Percentiles rank a stretch among this genome's conserved stretches.
These are phyloP conservation scores for Monilinia fructicola DNA, from an alignment of 2,329 filamentous ascomycete genomes.

Conservation along the genomic window DNA sequence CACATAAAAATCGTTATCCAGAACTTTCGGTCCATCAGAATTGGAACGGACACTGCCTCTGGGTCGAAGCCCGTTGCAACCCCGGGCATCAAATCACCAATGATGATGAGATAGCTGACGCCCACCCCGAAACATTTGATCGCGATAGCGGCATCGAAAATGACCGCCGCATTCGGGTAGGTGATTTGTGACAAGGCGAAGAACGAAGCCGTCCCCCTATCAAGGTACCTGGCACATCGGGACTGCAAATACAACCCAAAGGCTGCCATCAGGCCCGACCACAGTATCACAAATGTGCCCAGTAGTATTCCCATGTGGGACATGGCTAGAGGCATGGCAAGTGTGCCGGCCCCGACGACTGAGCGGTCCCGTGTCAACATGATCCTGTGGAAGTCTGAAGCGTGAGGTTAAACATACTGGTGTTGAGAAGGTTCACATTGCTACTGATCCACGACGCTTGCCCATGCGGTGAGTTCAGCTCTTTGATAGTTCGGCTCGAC, in stretches of 20 bases:
- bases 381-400: slow-evolving; percentile 26
- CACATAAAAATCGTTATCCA: slow-evolving; percentile 98
- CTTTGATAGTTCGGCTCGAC: slow-evolving; percentile 56
- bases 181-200: slow-evolving; percentile 97
- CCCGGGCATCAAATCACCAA: slow-evolving; percentile 96
- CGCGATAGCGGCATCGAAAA: slow-evolving; percentile 94
- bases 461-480: slow-evolving; percentile 60
- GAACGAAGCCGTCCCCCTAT: slow-evolving; percentile 85
- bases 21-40: slow-evolving; percentile 86
- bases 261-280: slow-evolving; percentile 84
- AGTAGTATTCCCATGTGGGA: slow-evolving; percentile 93
- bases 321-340: slow-evolving; percentile 85
- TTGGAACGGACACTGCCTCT: slow-evolving; percentile 62
- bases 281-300: slow-evolving; percentile 80
- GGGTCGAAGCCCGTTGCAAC: slow-evolving; percentile 80
- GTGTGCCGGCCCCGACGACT: slow-evolving; percentile 91
- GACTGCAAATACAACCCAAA: slow-evolving; percentile 96
- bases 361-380: slow-evolving; percentile 29
- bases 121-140: slow-evolving; percentile 98
- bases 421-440: slow-evolving; percentile 93
- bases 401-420: slow-evolving; percentile 60
- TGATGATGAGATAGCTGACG: slow-evolving; percentile 97
- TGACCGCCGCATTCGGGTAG: slow-evolving; percentile 90
- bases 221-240: slow-evolving; percentile 88
- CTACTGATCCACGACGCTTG: slow-evolving; percentile 88